phyloP scores from a whole-genome alignment of 345 rosid species.

The Carallia brachiata region DNA sequence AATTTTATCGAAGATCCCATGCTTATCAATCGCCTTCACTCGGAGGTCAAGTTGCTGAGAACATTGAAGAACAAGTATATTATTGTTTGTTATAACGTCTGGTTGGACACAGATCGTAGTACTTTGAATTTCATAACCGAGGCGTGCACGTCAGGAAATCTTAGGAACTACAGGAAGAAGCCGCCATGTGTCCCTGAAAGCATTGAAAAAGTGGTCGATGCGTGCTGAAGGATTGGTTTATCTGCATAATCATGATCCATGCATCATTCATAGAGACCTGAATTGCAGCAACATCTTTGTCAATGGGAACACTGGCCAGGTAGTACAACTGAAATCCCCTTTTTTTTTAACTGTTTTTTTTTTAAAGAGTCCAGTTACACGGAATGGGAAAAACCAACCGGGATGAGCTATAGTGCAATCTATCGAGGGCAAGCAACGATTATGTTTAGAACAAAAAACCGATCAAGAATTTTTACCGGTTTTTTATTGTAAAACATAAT shows the following conservation, averaged over 20 bases:
- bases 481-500: too few species aligned
- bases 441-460: too few species aligned
- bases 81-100: slow-evolving; percentile 58
- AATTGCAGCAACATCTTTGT: slow-evolving; percentile 72
- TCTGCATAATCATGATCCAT: slow-evolving; percentile 67
- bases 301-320: slow-evolving; percentile 68
- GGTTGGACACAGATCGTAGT: slow-evolving; percentile 45
- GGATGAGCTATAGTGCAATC: too few species aligned
- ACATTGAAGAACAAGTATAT: slow-evolving; percentile 50
- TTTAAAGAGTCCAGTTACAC: too few species aligned
- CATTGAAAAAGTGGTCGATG: slow-evolving; percentile 68
- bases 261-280: slow-evolving; percentile 64
- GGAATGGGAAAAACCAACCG: too few species aligned
- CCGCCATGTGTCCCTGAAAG: slow-evolving; percentile 63
- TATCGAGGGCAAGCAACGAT: too few species aligned
- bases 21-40: slow-evolving; percentile 50
- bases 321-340: slow-evolving; percentile 6
- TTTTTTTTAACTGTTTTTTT: background rate
- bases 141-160: slow-evolving; percentile 64
- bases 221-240: slow-evolving; percentile 60
- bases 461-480: too few species aligned
- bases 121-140: slow-evolving; percentile 64
- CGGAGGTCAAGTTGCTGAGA: slow-evolving; percentile 64
- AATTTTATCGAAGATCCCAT: slow-evolving; percentile 46
- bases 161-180: slow-evolving; percentile 60